Evolutionary conservation across 169 alveolate species (phyloP), one percentile per base, ranked within the genome.

Genomic region (Miamiensis avidus): DNA sequence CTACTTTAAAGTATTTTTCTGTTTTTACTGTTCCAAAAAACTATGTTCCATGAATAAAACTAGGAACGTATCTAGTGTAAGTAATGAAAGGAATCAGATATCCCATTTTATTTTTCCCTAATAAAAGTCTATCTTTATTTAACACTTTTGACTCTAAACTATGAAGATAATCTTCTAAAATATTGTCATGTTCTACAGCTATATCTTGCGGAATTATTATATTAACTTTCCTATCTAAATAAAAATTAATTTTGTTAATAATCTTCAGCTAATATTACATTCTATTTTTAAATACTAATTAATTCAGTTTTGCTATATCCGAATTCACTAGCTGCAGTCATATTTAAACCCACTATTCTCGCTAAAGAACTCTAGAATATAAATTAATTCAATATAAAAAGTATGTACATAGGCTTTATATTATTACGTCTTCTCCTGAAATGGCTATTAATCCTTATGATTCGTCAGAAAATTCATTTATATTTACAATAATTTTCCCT

Each of bases 251-350:
- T 32, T 0, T 32, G 0, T 16, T 0, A 79, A 1, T n/a, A 0
- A n/a, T 25, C n/a, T 79, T 16, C 0, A 49, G 15, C 16, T 4
- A 0, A 34, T 6, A 29, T 11, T 1, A 79, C n/a, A 49, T 0
- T 4, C 0, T 6, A 29, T 49, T 28, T 11, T 49, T 79, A 28
- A 49, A 16, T 79, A 79, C 84, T 86, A 11, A 86, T 74, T 31
- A 86, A 69, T 75, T 86, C 90, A 34, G 85, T 64, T 33, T 86
- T 86, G 4, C 87, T 79, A 86, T 86, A 86, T 0, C 90, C 90
- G 75, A 81, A 86, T 73, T 81, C 49, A 64, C 74, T 86, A 0
- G 90, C 76, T 30, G 87, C 86, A 31, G 86, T 74, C 79, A 77
- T 77, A 81, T 86, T 86, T 25, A 86, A 64, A 25, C 81, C 90